These are phyloP conservation scores for Pichia sp. DNA, from an alignment of 1,139 yeast genomes.

Conservation along the genomic window DNA sequence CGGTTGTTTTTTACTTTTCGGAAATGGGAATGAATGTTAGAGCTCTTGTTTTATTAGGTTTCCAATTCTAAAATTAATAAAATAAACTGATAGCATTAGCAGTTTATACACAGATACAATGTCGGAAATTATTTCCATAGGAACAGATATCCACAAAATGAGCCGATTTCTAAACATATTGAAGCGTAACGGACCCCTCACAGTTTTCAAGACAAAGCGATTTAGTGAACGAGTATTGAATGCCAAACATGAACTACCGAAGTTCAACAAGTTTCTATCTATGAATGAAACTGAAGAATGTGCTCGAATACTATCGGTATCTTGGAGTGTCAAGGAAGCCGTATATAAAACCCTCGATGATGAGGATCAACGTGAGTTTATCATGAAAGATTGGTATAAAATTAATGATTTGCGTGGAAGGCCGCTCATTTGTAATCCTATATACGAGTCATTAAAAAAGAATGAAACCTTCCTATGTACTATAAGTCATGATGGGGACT, in stretches of 20 bases:
- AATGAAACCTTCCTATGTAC: conserved; percentile 51
- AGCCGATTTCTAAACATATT: conserved; percentile 48
- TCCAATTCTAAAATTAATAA: neutral
- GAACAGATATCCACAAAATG: conserved; percentile 56
- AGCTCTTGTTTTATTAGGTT: neutral
- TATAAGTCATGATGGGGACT: conserved; percentile 64
- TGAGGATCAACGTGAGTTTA: conserved; percentile 47
- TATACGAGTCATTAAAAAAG: conserved; percentile 24
- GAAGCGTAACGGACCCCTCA: conserved; percentile 29
- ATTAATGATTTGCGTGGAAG: conserved; percentile 33
- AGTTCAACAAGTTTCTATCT: conserved; percentile 28
- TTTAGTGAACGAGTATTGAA: conserved; percentile 51
- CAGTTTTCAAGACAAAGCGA: conserved; percentile 34
- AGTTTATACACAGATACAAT: conserved; percentile 10
- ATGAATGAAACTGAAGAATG: conserved; percentile 28
- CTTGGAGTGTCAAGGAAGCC: conserved; percentile 80
- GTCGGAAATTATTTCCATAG: conserved; percentile 44
- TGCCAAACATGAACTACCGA: conserved; percentile 42
- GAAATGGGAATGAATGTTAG: conserved; percentile 30
- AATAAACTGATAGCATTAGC: neutral
- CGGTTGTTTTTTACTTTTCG: neutral
- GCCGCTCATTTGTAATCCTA: conserved; percentile 39
- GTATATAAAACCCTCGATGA: conserved; percentile 56
- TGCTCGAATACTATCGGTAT: conserved; percentile 40
- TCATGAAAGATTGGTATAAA: conserved; percentile 62